Base-by-base conservation (phyloP, 2,329 filamentous ascomycete genomes). In the Domatiomyces catenatus region DNA sequence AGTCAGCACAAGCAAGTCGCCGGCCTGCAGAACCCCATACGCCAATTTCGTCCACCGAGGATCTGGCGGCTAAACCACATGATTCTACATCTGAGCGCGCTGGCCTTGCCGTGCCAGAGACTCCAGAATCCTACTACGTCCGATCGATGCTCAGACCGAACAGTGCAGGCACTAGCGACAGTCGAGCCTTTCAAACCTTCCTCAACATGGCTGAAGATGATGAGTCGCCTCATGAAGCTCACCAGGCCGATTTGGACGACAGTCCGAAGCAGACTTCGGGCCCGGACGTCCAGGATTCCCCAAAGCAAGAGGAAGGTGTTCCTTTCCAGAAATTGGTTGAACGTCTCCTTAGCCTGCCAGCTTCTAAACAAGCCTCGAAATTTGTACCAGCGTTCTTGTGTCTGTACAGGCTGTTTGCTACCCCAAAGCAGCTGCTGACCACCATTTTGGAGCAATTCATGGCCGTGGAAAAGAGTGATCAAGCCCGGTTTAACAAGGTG, bases 321-420 rank as follows among this genome's bases (percentile, higher is more conserved):
- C 65, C 67, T 2, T 72, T 74, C 48, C 80, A 84, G 54, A 83
- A 88, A 50, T 71, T 92, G 3, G 86, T 96, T 18, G 87, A 94
- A 66, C 83, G 88, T n/a, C 75, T 98, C 42, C 74, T 96, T 20
- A 77, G 82, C 0, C 77, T 86, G 54, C 85, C 86, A 36, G 82
- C 90, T 70, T 88, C 86, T 24, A 88, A 86, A 62, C 76, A 82
- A n/a, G 92, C 96, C 63, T 76, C 78, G 52, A 94, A 94, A 65
- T 98, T 95, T 62, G 77, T 79, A 1, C 80, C 88, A 44, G 81
- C 94, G 17, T 96, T 96, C 61, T 73, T 96, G 26, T 94, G 90
- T 56, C 72, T 96, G 12, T 96, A 96, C 67, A 83, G 92, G 55
- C 93, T 92, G 65, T 96, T 98, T 63, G 84, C 87, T 3, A 79